Percentiles rank a stretch among this genome's conserved stretches.
These are phyloP conservation scores for Phyllosticta citribraziliensis DNA, from an alignment of 2,329 filamentous ascomycete species.

Conservation along the genomic window DNA sequence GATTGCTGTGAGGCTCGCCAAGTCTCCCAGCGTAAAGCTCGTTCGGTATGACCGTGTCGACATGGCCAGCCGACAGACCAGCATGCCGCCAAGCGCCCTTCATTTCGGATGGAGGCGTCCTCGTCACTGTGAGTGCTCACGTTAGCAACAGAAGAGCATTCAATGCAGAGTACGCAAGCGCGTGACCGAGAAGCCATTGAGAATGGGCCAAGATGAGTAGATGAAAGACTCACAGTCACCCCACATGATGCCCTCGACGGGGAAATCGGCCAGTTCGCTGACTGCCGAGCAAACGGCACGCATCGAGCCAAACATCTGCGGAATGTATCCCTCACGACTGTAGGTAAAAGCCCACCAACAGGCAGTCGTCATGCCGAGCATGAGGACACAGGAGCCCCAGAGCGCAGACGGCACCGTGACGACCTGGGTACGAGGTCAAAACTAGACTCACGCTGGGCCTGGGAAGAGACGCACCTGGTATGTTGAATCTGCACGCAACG, in stretches of 20 bases:
- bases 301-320: conserved; percentile 26
- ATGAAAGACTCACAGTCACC: conserved; percentile 3
- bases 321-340: conserved; percentile 22
- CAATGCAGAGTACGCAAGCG: background rate
- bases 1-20: background rate
- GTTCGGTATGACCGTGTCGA: conserved; percentile 19
- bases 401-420: conserved; percentile 18
- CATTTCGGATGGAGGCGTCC: conserved; percentile 16
- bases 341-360: conserved; percentile 26
- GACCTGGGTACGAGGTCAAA: conserved; percentile 13
- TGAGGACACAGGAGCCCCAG: conserved; percentile 19
- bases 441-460: background rate
- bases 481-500: conserved; percentile 15
- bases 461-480: conserved; percentile 14
- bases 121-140: background rate
- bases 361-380: conserved; percentile 20
- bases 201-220: background rate
- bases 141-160: background rate
- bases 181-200: background rate
- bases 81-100: conserved; percentile 22
- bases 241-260: conserved; percentile 10
- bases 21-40: conserved; percentile 19
- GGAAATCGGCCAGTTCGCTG: conserved; percentile 21
- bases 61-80: conserved; percentile 19
- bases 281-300: conserved; percentile 20